Conservation (phyloP, 805 yeast species). For the Wickerhamia fluorescens region DNA sequence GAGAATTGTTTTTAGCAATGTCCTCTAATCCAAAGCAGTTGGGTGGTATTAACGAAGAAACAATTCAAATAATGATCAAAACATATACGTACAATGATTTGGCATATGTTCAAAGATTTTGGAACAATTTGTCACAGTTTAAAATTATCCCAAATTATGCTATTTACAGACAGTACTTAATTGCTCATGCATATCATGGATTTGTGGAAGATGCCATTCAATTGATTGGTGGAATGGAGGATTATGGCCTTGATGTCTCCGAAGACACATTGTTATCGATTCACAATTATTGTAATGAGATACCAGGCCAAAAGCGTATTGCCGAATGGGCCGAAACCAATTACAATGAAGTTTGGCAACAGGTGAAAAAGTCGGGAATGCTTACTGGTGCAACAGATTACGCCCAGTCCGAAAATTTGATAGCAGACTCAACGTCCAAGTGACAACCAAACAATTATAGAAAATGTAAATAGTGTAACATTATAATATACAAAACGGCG, state of each 20-base stretch:
- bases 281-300: constrained; percentile 36
- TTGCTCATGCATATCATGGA: constrained; percentile 67
- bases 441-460: background rate
- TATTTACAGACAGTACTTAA: constrained; percentile 52
- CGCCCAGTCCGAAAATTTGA: constrained; percentile 21
- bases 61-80: constrained; percentile 61
- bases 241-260: constrained; percentile 39
- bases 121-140: constrained; percentile 51
- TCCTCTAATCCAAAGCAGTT: constrained; percentile 40
- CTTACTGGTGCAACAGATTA: constrained; percentile 23
- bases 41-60: constrained; percentile 53
- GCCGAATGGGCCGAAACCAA: constrained; percentile 27
- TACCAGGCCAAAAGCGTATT: constrained; percentile 21
- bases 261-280: constrained; percentile 40
- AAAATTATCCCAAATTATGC: constrained; percentile 46
- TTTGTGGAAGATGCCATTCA: constrained; percentile 48
- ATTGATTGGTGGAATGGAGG: constrained; percentile 40
- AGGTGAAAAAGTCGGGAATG: constrained; percentile 15
- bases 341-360: constrained; percentile 23
- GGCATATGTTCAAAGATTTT: constrained; percentile 51
- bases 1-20: constrained; percentile 56
- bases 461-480: constrained; percentile 2
- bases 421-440: constrained; percentile 14
- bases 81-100: constrained; percentile 50
- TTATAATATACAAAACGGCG: background rate